Evolutionary conservation across 805 yeast genomes (phyloP).

Genomic region (Wickerhamiella siamensis): DNA sequence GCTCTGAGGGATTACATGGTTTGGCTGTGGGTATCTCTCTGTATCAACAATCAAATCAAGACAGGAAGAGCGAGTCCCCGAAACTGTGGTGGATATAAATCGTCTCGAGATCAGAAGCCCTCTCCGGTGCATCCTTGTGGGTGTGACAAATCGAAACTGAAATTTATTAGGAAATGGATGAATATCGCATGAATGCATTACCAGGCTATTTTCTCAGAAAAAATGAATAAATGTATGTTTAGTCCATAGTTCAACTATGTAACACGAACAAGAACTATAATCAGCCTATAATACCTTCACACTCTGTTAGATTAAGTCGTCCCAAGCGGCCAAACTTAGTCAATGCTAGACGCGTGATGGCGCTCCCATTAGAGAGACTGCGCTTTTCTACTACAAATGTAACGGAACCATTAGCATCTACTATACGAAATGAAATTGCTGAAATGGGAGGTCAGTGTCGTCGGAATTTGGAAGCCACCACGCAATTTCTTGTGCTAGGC

Average conservation of each 20-base stretch:
- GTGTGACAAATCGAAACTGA: background rate
- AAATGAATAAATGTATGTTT: too few species aligned
- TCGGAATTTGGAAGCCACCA: conserved; percentile 5
- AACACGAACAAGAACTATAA: too few species aligned
- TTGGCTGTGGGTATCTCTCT: background rate
- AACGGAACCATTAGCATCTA: conserved; percentile 11
- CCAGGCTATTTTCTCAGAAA: too few species aligned
- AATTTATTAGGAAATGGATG: too few species aligned
- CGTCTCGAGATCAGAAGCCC: background rate
- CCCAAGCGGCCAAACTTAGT: too few species aligned
- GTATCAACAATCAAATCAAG: background rate
- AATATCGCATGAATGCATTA: too few species aligned
- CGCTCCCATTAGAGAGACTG: background rate
- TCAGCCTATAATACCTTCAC: too few species aligned
- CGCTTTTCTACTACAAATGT: conserved; percentile 11
- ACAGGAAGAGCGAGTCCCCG: background rate
- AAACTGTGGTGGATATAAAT: background rate
- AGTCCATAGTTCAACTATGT: too few species aligned
- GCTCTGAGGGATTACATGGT: conserved; percentile 1
- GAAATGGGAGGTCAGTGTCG: conserved; percentile 16
- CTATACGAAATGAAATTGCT: conserved; percentile 7
- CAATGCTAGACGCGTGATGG: background rate
- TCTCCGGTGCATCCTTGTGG: background rate
- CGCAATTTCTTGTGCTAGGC: conserved; percentile 37
- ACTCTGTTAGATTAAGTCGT: too few species aligned